Base-by-base conservation (phyloP, 2,329 filamentous ascomycete genomes). In the Dactylonectria macrodidyma region DNA sequence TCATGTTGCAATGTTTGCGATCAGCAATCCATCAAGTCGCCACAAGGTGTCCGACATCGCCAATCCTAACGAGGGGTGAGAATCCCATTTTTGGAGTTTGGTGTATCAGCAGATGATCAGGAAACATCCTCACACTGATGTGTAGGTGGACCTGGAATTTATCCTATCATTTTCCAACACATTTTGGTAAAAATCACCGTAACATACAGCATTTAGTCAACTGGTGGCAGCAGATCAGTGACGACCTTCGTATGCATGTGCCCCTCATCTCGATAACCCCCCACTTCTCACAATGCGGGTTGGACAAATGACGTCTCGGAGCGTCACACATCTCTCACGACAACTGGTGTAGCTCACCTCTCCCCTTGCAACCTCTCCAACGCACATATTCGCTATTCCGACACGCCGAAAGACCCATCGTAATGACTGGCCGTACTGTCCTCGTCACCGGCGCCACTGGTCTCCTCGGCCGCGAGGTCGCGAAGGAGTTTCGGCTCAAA, bases 361-460 rank as follows among this genome's bases (percentile, higher is more conserved):
- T 34, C 50, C 19, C 30, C 50, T 34, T 44, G 33, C 16, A 34
- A 34, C 33, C 46, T 26, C 47, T 52, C n/a, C 30, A 10, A 38
- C 47, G 50, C 50, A 34, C n/a, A 19, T 16, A 12, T 10, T 26
- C 33, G 34, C 14, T 26, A 33, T 47, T n/a, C 41, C 11, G 26
- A 46, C 30, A 41, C 34, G 22, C n/a, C 10, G 22, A 33, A 11
- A 14, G 44, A 16, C 14, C 14, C 24, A 22, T 16, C 24, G 41
- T 19, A 14, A 79, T 78, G 77, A 34, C 68, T 3, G 66, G 72
- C 36, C 74, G 74, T 14, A 91, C 87, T 30, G 94, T 89, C 10
- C 85, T 97, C 30, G 84, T 97, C 62, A 97, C 95, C 7, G 95
- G 95, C 65, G 94, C 94, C 44, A 95, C 93, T 22, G 95, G 95